Evolutionary conservation across 371 early-diverging fungal genomes (phyloP), one percentile per base, ranked within the genome.

Genomic region (Rhizopus stolonifer): DNA sequence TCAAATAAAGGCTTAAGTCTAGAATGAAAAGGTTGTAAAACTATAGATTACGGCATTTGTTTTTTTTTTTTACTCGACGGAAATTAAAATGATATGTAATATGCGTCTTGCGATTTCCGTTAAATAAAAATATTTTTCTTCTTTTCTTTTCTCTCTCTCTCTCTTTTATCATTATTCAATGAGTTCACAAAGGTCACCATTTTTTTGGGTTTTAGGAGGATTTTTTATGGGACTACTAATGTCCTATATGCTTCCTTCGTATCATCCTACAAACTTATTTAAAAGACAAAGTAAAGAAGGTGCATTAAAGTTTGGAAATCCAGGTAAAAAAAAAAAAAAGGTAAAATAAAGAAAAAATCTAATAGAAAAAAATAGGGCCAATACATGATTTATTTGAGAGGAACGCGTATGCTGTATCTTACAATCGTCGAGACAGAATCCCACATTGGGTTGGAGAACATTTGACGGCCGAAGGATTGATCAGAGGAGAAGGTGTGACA

Each of bases 391-490:
- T 79, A 17, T 60, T 83, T 24, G 49, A 69, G 24, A 67, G 80
- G 26, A 65, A 69, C 1, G 70, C 74, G 14, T 86, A 85, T 65
- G 76, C 84, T 0, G 58, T 64, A 7, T 79, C 82, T 7, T 86
- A 71, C 62, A 83, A 90, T 67, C 82, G 93, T 24, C 80, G 79
- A 34, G 72, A 87, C 25, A 85, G 89, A 45, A 82, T 90, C 52
- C 89, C 93, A 14, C 80, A 85, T 65, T 92, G 91, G 91, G 87
- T 86, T 3, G 84, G 83, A 2, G 89, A 93, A 63, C 90, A 91
- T 59, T 61, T 93, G 39, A 91, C 90, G 10, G 66, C 60, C 2
- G 80, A 74, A 15, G 74, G 79, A n/a, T 61, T 91, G 22, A 59
- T 55, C 1, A 70, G 76, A 17, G 74, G 71, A 3, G 60, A 63